phyloP scores from a whole-genome alignment of 306 rosid genomes.

The Astragalus membranaceus region DNA sequence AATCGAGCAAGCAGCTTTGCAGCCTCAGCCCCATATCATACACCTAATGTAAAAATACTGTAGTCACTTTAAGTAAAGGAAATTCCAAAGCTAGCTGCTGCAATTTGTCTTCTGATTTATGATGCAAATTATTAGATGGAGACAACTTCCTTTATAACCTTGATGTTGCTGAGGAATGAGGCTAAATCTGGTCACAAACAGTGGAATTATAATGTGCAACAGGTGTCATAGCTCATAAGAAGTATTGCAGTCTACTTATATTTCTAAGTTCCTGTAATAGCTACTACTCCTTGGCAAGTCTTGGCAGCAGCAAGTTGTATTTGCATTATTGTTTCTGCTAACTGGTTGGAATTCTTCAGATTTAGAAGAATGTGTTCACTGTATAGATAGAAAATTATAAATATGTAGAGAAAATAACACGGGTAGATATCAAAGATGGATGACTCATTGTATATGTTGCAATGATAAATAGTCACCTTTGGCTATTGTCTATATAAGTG shows the following conservation, averaged over 20 bases:
- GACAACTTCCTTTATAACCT: constrained; percentile 20
- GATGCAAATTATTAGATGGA: constrained; percentile 12
- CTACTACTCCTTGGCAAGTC: constrained; percentile 5
- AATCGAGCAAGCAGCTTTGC: constrained; percentile 30
- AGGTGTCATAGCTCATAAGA: background rate
- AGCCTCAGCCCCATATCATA: constrained; percentile 45
- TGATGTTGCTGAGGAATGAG: constrained; percentile 9
- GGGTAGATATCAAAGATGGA: constrained; percentile 8
- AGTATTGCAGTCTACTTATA: constrained; percentile 5
- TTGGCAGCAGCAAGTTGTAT: constrained; percentile 12
- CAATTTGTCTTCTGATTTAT: constrained; percentile 15
- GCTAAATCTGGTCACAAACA: background rate
- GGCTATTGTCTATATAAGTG: too few relatives aligned
- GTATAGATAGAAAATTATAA: too few relatives aligned
- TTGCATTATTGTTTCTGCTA: background rate
- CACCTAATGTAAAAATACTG: constrained; percentile 33
- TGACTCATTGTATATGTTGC: constrained; percentile 15
- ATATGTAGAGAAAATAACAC: background rate
- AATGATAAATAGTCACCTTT: background rate
- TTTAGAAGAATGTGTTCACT: background rate
- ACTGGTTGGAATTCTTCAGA: constrained; percentile 8
- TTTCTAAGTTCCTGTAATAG: background rate
- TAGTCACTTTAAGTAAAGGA: constrained; percentile 6
- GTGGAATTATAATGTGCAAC: constrained; percentile 2
- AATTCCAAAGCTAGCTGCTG: constrained; percentile 17